These are phyloP conservation scores for Schwanniomyces polymorphus DNA, from an alignment of 805 yeast genomes.

Conservation along the genomic window DNA sequence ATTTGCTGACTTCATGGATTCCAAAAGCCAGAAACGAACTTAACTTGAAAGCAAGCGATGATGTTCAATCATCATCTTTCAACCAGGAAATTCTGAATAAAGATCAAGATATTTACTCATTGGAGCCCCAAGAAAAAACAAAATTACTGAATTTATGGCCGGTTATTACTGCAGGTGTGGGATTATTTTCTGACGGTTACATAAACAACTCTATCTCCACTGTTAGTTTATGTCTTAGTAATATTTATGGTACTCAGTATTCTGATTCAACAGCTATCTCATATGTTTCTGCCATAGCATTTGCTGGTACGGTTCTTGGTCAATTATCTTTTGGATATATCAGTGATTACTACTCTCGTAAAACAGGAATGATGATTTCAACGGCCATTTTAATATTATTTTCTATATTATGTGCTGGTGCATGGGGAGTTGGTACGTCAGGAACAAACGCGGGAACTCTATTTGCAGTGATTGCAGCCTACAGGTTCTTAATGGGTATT, in stretches of 20 bases:
- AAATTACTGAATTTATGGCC: constrained; percentile 48
- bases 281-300: constrained; percentile 83
- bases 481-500: constrained; percentile 82
- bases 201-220: constrained; percentile 81
- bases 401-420: constrained; percentile 74
- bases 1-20: constrained; percentile 41
- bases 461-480: constrained; percentile 78
- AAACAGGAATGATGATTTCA: constrained; percentile 77
- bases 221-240: constrained; percentile 65
- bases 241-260: constrained; percentile 65
- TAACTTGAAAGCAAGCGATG: constrained; percentile 27
- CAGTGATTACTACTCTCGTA: constrained; percentile 79
- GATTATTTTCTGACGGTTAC: constrained; percentile 90
- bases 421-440: constrained; percentile 57
- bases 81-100: not conserved
- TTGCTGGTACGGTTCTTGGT: constrained; percentile 89
- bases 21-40: constrained; percentile 42
- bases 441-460: constrained; percentile 75
- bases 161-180: constrained; percentile 83
- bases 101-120: constrained; percentile 9
- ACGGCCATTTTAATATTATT: constrained; percentile 77
- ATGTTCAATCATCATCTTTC: constrained; percentile 8
- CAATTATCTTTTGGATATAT: constrained; percentile 76
- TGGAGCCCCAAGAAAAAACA: constrained; percentile 16
- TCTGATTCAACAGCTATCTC: constrained; percentile 65